Evolutionary conservation across 2,329 filamentous ascomycete species (phyloP).

Genomic region (Fusarium sp.): DNA sequence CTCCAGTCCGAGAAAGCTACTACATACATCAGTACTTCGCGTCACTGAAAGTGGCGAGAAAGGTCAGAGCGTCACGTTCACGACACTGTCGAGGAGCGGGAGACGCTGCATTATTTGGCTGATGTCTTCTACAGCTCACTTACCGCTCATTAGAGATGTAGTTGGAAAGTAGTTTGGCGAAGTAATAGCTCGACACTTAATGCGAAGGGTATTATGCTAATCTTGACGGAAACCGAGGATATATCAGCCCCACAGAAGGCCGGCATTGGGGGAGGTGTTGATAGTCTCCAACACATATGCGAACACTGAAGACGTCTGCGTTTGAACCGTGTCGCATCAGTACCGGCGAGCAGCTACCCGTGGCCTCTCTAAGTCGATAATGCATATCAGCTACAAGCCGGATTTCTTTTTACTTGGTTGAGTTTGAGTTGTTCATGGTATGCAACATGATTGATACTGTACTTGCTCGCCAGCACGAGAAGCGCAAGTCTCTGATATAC

Average conservation of each 20-base stretch:
- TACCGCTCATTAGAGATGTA: neutral
- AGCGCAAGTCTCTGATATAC: neutral
- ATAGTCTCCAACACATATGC: no score
- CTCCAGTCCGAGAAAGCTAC: neutral
- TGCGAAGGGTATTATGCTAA: neutral
- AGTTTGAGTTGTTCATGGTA: fast-evolving
- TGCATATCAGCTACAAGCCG: fast-evolving
- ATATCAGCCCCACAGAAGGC: neutral
- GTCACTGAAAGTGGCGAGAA: neutral
- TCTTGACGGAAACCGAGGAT: neutral
- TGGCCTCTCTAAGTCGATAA: fast-evolving
- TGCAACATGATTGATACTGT: neutral
- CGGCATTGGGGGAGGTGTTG: neutral
- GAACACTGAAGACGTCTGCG: no score
- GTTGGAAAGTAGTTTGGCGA: neutral
- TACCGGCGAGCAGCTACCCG: fast-evolving
- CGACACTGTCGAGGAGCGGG: neutral
- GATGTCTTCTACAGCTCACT: neutral
- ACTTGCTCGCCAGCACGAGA: neutral
- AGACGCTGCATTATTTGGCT: neutral
- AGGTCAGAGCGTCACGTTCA: neutral
- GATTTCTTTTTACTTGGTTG: fast-evolving
- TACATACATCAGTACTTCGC: neutral
- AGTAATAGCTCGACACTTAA: neutral
- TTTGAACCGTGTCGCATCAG: neutral